These are phyloP conservation scores for Fusarium miscanthi DNA, from an alignment of 2,329 filamentous ascomycete genomes.

Conservation along the genomic window DNA sequence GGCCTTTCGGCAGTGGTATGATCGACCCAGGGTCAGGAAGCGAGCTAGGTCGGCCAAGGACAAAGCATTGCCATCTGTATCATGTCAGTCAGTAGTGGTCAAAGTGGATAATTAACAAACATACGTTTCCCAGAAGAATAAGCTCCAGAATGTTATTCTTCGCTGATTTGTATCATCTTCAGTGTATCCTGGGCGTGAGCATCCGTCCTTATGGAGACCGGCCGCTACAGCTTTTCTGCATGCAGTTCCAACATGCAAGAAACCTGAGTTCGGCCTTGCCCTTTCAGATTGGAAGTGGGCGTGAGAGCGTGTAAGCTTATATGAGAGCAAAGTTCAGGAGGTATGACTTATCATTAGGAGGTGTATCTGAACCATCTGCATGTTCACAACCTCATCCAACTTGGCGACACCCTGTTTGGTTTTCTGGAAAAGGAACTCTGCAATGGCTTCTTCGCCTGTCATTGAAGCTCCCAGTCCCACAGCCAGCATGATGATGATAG, in stretches of 20 bases:
- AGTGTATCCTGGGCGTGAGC: slow-evolving; percentile 45
- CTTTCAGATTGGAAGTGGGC: slow-evolving; percentile 57
- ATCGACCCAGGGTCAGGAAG: slow-evolving; percentile 51
- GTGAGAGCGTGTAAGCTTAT: slow-evolving; percentile 41
- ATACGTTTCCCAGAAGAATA: slow-evolving; percentile 58
- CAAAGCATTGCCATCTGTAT: slow-evolving; percentile 56
- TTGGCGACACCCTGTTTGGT: slow-evolving; percentile 52
- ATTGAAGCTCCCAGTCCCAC: slow-evolving; percentile 53
- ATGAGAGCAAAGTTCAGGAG: slow-evolving; percentile 1
- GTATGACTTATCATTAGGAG: slow-evolving; percentile 56
- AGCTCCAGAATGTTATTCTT: slow-evolving; percentile 49
- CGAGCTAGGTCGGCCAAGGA: slow-evolving; percentile 55
- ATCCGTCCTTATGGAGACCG: slow-evolving; percentile 56
- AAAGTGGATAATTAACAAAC: not conserved
- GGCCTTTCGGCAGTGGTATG: slow-evolving; percentile 50
- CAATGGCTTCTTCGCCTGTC: slow-evolving; percentile 53
- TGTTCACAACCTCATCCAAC: slow-evolving; percentile 57
- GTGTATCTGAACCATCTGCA: slow-evolving; percentile 56
- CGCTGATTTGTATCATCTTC: slow-evolving; percentile 52
- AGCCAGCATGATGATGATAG: slow-evolving; percentile 52
- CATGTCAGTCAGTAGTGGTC: not conserved
- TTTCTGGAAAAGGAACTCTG: slow-evolving; percentile 56
- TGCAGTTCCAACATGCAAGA: slow-evolving; percentile 54
- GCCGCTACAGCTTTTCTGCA: slow-evolving; percentile 56
- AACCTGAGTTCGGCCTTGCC: slow-evolving; percentile 56